Conservation (phyloP, 1,284 basidiomycete species). For the Leccinum pseudoinsigne region DNA sequence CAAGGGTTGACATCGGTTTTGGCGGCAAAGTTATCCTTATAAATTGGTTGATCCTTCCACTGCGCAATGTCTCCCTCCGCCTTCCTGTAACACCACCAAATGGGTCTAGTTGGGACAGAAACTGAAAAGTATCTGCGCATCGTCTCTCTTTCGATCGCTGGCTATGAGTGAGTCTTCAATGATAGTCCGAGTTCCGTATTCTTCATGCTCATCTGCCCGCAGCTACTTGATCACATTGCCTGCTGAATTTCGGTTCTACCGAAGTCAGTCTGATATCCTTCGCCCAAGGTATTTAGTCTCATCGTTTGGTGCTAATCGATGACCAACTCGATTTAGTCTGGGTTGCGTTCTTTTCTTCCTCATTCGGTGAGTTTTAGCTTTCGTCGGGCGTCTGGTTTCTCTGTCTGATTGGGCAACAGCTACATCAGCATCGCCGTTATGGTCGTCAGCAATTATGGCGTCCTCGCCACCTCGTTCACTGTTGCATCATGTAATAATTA, state of each 20-base stretch:
- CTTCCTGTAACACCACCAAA: constrained; percentile 3
- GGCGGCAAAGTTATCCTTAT: constrained; percentile 8
- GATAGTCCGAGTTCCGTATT: background rate
- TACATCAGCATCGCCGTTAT: constrained; percentile 41
- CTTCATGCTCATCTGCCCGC: background rate
- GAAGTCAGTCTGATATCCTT: constrained; percentile 31
- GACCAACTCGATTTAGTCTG: constrained; percentile 20
- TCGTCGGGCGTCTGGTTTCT: no score
- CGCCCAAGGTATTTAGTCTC: constrained; percentile 28
- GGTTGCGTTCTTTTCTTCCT: constrained; percentile 40
- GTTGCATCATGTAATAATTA: constrained; percentile 28
- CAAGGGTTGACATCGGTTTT: constrained; percentile 7
- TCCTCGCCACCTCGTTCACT: constrained; percentile 35
- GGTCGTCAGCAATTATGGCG: constrained; percentile 40
- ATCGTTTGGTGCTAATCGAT: background rate
- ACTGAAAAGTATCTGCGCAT: constrained; percentile 33
- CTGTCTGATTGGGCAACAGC: constrained; percentile 25
- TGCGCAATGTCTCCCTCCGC: background rate
- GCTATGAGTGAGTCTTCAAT: constrained; percentile 29
- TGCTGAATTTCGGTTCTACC: constrained; percentile 42
- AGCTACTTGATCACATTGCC: constrained; percentile 44
- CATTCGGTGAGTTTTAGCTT: constrained; percentile 32
- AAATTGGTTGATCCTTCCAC: constrained; percentile 12
- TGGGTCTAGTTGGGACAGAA: constrained; percentile 23
- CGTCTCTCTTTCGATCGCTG: constrained; percentile 32